These are phyloP conservation scores for Chaetomium globosum DNA, from an alignment of 2,329 filamentous ascomycete species.

Conservation along the genomic window DNA sequence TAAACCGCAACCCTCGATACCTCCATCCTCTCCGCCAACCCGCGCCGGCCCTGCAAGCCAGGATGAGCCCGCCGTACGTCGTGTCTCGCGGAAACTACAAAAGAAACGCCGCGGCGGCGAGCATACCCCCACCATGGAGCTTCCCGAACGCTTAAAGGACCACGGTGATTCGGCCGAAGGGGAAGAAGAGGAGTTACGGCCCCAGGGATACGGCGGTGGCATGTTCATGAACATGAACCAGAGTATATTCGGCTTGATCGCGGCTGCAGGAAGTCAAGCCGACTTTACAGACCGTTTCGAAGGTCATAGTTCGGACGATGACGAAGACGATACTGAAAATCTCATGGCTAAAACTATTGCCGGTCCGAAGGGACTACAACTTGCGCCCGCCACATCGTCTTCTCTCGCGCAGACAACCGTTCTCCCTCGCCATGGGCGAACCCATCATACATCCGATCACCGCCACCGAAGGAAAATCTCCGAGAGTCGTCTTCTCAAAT, in stretches of 20 bases:
- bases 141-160: constrained; percentile 58
- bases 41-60: constrained; percentile 19
- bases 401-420: constrained; percentile 49
- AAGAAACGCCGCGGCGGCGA: constrained; percentile 49
- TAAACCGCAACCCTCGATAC: constrained; percentile 24
- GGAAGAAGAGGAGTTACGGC: constrained; percentile 53
- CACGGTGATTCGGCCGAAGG: constrained; percentile 52
- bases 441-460: constrained; percentile 23
- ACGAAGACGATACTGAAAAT: constrained; percentile 45
- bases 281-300: constrained; percentile 83
- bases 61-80: constrained; percentile 46
- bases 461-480: constrained; percentile 49
- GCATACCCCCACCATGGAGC: constrained; percentile 49
- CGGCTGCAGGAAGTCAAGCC: constrained; percentile 78
- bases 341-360: constrained; percentile 37
- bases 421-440: constrained; percentile 57
- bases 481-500: constrained; percentile 66
- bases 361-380: constrained; percentile 26
- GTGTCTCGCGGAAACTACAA: constrained; percentile 49
- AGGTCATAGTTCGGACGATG: constrained; percentile 75
- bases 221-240: constrained; percentile 81
- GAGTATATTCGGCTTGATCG: constrained; percentile 90
- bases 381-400: constrained; percentile 22
- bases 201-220: constrained; percentile 48
- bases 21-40: constrained; percentile 27